A percentile compares a stretch with the other conserved stretches of the same genome.
Conservation (phyloP, 2,329 filamentous ascomycete genomes). For the Sordariomycetes sp. region DNA sequence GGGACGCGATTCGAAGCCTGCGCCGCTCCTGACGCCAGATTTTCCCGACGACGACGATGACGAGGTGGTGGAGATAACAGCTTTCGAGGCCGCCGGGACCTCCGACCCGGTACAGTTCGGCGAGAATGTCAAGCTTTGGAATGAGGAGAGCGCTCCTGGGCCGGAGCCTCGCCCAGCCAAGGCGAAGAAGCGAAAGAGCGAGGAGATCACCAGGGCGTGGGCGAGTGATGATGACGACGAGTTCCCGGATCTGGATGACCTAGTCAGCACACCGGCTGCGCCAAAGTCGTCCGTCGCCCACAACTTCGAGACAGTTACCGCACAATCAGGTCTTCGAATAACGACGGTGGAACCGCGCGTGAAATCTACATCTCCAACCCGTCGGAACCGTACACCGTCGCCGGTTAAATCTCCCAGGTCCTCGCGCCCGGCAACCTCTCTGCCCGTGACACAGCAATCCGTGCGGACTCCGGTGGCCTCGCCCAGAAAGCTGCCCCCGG, state of each 20-base stretch:
- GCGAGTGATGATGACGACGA: conserved; percentile 17
- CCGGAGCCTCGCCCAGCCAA: neutral
- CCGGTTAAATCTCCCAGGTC: neutral
- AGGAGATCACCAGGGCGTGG: conserved; percentile 22
- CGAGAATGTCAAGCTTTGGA: conserved; percentile 2
- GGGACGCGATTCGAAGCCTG: neutral
- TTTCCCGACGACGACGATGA: neutral
- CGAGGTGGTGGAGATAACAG: conserved; percentile 3
- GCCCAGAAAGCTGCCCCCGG: conserved; percentile 1
- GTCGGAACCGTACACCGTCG: neutral
- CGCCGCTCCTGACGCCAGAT: neutral
- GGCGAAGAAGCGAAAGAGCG: conserved; percentile 37
- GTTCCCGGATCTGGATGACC: conserved; percentile 40
- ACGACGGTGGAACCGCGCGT: neutral
- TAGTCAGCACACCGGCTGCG: conserved; percentile 24
- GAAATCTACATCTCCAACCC: neutral
- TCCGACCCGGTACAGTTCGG: conserved; percentile 3
- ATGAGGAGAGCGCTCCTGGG: neutral
- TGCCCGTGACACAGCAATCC: neutral
- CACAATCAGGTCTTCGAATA: neutral
- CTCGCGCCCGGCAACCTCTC: neutral
- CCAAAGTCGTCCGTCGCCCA: conserved; percentile 10
- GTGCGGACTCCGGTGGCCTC: neutral
- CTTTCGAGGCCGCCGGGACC: conserved; percentile 1
- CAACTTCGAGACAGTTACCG: neutral